phyloP scores from a whole-genome alignment of 169 alveolate species.

The Cryptosporidium canis region DNA sequence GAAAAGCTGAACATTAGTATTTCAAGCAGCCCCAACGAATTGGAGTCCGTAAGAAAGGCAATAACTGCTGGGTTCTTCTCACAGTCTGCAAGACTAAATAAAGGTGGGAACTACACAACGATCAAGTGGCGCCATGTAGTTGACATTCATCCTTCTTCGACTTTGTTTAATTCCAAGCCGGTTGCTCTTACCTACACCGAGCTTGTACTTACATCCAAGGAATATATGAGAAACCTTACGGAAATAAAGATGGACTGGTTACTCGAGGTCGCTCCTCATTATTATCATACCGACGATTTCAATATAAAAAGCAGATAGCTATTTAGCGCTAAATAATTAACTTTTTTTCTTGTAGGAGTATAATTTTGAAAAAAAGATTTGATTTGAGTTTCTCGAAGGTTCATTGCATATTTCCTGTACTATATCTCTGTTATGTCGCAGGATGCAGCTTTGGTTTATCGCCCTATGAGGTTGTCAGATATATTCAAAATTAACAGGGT shows the following conservation, averaged over 20 bases:
- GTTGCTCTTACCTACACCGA: constrained; percentile 92
- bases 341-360: not conserved
- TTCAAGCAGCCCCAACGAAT: constrained; percentile 79
- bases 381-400: not conserved
- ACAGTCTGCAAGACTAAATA: constrained; percentile 91
- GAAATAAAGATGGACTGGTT: constrained; percentile 95
- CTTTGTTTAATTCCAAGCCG: constrained; percentile 90
- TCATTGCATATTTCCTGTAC: not conserved
- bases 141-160: constrained; percentile 94
- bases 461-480: constrained; percentile 78
- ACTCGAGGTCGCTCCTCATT: constrained; percentile 96
- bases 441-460: constrained; percentile 10
- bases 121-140: constrained; percentile 94
- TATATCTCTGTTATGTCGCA: not conserved
- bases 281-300: constrained; percentile 80
- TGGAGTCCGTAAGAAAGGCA: constrained; percentile 89
- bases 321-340: not conserved
- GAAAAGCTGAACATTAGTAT: constrained; percentile 82
- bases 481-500: constrained; percentile 86
- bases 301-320: constrained; percentile 5
- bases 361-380: too few species aligned
- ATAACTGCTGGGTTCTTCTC: constrained; percentile 93
- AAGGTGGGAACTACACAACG: constrained; percentile 92
- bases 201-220: constrained; percentile 94
- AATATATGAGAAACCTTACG: constrained; percentile 93